Base-by-base conservation (phyloP, 2,329 filamentous ascomycete genomes). In the Neopestalotiopsis clavispora region DNA sequence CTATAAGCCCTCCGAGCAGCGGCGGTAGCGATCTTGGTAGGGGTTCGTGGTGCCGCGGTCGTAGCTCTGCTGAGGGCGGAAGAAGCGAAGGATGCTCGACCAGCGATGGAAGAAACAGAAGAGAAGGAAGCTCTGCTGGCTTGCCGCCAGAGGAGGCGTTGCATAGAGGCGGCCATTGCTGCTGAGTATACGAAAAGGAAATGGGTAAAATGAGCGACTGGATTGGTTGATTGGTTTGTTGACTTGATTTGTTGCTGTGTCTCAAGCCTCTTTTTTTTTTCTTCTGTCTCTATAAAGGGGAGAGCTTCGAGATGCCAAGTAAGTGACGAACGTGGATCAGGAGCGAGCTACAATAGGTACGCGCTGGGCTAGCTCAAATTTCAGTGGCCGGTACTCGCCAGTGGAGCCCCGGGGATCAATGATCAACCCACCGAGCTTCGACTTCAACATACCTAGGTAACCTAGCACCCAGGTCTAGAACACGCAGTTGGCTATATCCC, bases 1-100 rank as follows among this genome's bases (percentile, higher is more conserved):
- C 83, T 85, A 72, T 84, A 90, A 79, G 74, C 38, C 66, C 75
- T 70, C 13, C 67, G 63, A 30, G 67, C 49, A 17, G 66, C 70
- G 32, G 65, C 58, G 28, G 67, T 60, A 30, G 40, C 34, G 2
- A 61, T 30, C 28, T 45, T 40, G 13, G 59, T 42, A 62, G n/a
- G 34, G 59, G 68, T 52, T 52, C 20, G 28, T 45, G 66, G 56
- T 28, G 34, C 34, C 10, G 34, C 34, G 6, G 59, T n/a, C 40
- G 63, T 34, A 38, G 52, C 63, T 66, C 62, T 66, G 17, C 13
- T 52, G n/a, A 57, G 64, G 30, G 67, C 30, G 13, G 42, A 49
- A 38, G 64, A 66, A 57, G 64, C 49, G 52, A 32, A 57, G 34
- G 62, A 49, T 13, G 65, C 40, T 17, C 56, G 58, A 28, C 57